Base-by-base conservation (phyloP, 495 filamentous ascomycete species). In the Lindgomyces ingoldianus region DNA sequence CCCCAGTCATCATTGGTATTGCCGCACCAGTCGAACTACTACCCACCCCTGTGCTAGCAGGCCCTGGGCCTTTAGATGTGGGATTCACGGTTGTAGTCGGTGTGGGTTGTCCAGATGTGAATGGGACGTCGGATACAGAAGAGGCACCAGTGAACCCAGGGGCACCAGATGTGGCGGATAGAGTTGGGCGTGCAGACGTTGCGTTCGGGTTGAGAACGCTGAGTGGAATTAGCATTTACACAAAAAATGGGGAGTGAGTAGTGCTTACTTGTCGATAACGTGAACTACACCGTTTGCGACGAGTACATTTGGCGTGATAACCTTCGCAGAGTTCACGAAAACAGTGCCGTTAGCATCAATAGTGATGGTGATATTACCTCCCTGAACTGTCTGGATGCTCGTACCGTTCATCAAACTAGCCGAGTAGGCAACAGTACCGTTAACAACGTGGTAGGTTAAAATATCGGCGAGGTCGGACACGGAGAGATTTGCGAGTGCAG, bases 241-340 rank as follows among this genome's bases (percentile, higher is more conserved):
- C n/a, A n/a, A n/a, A n/a, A n/a, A n/a, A 50, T 26, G 52, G 61
- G 39, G 42, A 46, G 36, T 10, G 57, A 60, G 9, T n/a, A 21
- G 19, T 25, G 22, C 69, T 55, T 67, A 77, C 83, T 73, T 75
- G 64, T 89, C 84, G 62, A 89, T 81, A 29, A 89, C 73, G 69
- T 90, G 87, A 4, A 89, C 73, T 10, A 91, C 87, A 60, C 89
- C 89, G 51, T 89, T 89, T 21, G 75, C 75, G 49, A 87, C 67
- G 0, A 91, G 77, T 3, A 91, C 73, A 70, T 91, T 80, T 1
- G 83, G 63, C 29, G 74, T 73, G 10, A 87, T 65, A n/a, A 90
- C 75, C 57, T 80, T 75, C 0, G 86, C 81, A 36, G 72, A 71
- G 68, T 84, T 83, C 30, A 85, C 80, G 67, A 82, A 84, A 22